Conservation (phyloP, 495 filamentous ascomycete species). For the Massariosphaeria phaeospora region DNA sequence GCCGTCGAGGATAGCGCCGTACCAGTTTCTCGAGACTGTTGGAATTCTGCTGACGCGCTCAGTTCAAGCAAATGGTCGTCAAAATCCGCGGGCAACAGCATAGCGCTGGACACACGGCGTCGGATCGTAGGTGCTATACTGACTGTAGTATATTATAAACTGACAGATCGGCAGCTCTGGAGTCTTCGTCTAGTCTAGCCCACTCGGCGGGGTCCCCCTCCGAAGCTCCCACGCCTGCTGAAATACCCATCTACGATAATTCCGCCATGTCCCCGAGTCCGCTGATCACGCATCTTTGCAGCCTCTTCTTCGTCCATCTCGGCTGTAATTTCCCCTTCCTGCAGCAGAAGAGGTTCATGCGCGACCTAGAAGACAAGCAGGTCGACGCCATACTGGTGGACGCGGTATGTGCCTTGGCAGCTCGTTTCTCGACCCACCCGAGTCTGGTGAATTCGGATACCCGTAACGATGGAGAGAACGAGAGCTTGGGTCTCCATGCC, state of each 20-base stretch:
- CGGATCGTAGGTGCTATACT: conserved; percentile 38
- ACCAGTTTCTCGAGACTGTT: too few relatives aligned
- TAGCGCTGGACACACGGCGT: conserved; percentile 48
- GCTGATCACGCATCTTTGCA: conserved; percentile 66
- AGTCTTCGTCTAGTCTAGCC: conserved; percentile 28
- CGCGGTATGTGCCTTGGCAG: conserved; percentile 72
- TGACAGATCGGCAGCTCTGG: conserved; percentile 17
- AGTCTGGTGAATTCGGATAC: conserved; percentile 48
- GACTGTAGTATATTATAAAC: not conserved
- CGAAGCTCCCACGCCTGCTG: conserved; percentile 52
- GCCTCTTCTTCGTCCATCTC: conserved; percentile 71
- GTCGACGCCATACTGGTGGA: conserved; percentile 85
- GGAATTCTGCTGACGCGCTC: too few relatives aligned
- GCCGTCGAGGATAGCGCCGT: too few relatives aligned
- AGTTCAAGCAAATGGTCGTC: conserved; percentile 89
- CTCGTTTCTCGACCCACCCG: conserved; percentile 70
- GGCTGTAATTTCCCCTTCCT: conserved; percentile 82
- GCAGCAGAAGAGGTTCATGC: conserved; percentile 61
- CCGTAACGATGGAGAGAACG: conserved; percentile 44
- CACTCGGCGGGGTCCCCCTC: conserved; percentile 44
- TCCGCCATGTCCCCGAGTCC: conserved; percentile 62
- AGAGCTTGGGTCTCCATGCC: conserved; percentile 31
- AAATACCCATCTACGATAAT: conserved; percentile 73
- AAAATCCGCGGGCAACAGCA: conserved; percentile 58
- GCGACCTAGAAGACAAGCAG: conserved; percentile 67